Evolutionary conservation across 768 basidiomycete genomes (phyloP).

Genomic region (Paxillus involutus): DNA sequence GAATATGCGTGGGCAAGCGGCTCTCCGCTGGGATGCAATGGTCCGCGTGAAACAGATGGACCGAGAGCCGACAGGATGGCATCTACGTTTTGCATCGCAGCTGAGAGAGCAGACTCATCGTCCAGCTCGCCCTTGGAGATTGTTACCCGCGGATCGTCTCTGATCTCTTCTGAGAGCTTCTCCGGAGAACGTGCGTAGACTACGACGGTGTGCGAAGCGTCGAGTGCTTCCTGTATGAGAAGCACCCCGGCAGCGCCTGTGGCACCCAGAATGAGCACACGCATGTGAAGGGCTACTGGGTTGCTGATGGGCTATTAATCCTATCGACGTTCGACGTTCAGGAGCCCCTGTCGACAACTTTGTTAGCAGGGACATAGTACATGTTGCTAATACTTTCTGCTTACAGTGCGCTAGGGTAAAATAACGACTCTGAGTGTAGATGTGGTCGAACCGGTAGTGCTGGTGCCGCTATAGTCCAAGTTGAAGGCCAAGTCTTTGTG

Average conservation of each 20-base stretch:
- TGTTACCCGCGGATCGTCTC: conserved; percentile 42
- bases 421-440: no score
- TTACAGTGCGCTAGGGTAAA: not conserved
- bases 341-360: no score
- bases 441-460: no score
- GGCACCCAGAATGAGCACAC: conserved; percentile 65
- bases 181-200: conserved; percentile 64
- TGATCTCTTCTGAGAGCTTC: conserved; percentile 57
- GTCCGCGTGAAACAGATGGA: conserved; percentile 43
- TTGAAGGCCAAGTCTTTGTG: no score
- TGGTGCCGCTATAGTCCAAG: no score
- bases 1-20: conserved; percentile 65
- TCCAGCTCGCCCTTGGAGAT: conserved; percentile 57
- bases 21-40: conserved; percentile 41
- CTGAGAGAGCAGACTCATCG: conserved; percentile 47
- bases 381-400: not conserved
- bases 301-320: no score
- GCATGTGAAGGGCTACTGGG: conserved; percentile 34
- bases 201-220: conserved; percentile 45
- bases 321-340: not conserved
- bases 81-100: conserved; percentile 56
- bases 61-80: conserved; percentile 70
- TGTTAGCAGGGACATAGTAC: no score
- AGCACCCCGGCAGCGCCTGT: conserved; percentile 63
- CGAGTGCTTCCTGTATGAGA: conserved; percentile 55